Percentiles rank a stretch among this genome's conserved stretches.
These are phyloP conservation scores for Trichomonascaceae sp. DNA, from an alignment of 1,139 yeast genomes.

Conservation along the genomic window DNA sequence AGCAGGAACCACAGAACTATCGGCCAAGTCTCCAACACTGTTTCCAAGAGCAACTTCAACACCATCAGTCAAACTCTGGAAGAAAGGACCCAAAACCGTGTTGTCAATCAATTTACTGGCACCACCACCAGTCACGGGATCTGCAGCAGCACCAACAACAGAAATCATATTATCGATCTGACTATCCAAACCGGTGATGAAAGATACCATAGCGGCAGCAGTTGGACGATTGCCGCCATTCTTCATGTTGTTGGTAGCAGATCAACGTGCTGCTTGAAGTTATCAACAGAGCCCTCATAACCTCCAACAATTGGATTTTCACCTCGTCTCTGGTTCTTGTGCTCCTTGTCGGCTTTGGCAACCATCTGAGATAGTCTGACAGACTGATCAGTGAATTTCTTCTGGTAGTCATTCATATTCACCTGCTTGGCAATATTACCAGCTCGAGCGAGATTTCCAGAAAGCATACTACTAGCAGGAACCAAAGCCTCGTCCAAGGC, in stretches of 20 bases:
- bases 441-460: conserved; percentile 12
- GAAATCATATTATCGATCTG: conserved; percentile 31
- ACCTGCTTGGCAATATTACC: conserved; percentile 11
- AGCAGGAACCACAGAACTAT: conserved; percentile 18
- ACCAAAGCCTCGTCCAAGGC: conserved; percentile 19
- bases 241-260: conserved; percentile 16
- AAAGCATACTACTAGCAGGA: conserved; percentile 18
- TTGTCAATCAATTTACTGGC: conserved; percentile 1
- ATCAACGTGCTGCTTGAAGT: conserved; percentile 22
- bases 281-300: conserved; percentile 7
- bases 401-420: conserved; percentile 10
- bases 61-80: conserved; percentile 31
- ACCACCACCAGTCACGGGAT: not conserved
- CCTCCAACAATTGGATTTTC: not conserved
- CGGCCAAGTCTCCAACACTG: conserved; percentile 12
- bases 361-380: conserved; percentile 8
- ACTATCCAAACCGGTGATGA: conserved; percentile 30
- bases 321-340: not conserved
- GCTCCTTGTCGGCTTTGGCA: conserved; percentile 5
- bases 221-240: conserved; percentile 23
- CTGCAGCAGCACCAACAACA: conserved; percentile 20
- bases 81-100: conserved; percentile 26
- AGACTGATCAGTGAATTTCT: conserved; percentile 11
- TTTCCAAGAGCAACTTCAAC: conserved; percentile 27
- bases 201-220: conserved; percentile 22